These are phyloP conservation scores for Haplographium delicatum DNA, from an alignment of 495 filamentous ascomycete species.

Conservation along the genomic window DNA sequence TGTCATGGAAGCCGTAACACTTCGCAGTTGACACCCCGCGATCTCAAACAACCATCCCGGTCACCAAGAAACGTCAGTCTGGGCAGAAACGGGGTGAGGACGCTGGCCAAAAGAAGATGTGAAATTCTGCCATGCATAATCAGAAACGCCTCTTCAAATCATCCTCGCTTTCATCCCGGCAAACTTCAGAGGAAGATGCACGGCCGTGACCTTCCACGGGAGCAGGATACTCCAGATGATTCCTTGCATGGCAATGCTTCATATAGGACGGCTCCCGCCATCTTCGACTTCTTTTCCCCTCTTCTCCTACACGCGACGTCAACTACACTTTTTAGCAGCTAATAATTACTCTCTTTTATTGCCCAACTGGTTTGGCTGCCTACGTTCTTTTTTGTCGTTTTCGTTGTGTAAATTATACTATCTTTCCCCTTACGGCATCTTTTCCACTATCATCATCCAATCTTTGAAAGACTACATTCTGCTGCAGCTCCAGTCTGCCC, in stretches of 20 bases:
- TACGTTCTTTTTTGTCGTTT: slow-evolving; percentile 42
- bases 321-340: slow-evolving; percentile 38
- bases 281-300: slow-evolving; percentile 35
- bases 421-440: too few relatives aligned
- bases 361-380: slow-evolving; percentile 57
- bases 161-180: slow-evolving; percentile 13
- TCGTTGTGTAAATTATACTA: slow-evolving; percentile 39
- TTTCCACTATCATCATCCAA: slow-evolving; percentile 2
- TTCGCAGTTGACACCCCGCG: slow-evolving; percentile 9
- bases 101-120: slow-evolving; percentile 19
- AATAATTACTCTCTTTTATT: slow-evolving; percentile 48
- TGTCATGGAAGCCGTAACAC: slow-evolving; percentile 12
- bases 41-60: slow-evolving; percentile 21
- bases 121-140: slow-evolving; percentile 27
- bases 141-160: slow-evolving; percentile 26
- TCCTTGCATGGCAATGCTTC: slow-evolving; percentile 18
- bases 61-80: slow-evolving; percentile 20
- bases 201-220: slow-evolving; percentile 15
- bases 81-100: slow-evolving; percentile 24
- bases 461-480: slow-evolving; percentile 18
- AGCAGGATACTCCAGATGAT: slow-evolving; percentile 21
- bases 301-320: slow-evolving; percentile 22
- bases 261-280: slow-evolving; percentile 43
- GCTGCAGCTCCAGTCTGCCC: slow-evolving; percentile 20
- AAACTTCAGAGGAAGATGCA: slow-evolving; percentile 20